Evolutionary conservation across 225 moss, liverwort and hornwort genomes (phyloP), one percentile per base, ranked within the genome.

Genomic region (Sphagnum contortum): DNA sequence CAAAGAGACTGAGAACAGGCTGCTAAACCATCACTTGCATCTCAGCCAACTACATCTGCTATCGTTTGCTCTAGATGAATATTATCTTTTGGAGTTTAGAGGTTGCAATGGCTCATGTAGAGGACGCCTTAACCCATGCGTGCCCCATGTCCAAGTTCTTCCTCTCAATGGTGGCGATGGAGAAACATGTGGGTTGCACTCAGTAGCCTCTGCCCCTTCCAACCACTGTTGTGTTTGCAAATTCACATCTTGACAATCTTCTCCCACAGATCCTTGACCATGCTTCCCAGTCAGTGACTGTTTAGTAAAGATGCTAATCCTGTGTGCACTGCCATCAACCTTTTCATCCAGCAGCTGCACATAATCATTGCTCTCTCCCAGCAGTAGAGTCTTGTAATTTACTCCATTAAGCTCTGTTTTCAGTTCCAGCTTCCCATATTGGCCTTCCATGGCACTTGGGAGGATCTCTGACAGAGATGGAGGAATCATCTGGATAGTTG

Each of bases 81-180:
- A 68, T 66, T 47, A 48, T 11, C 29, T 73, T 50, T 58, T 62
- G 12, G 55, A 55, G 12, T 55, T 8, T 55, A 12, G 12, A 58
- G 75, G 71, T 10, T 64, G 57, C 45, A 51, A 71, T 1, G 70
- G 69, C 56, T 83, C 79, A 57, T 83, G 83, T 6, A 83, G 44
- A 9, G 76, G 76, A 12, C 79, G 83, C 49, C 83, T 79, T 10
- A 72, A 64, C 49, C 79, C 72, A 62, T 76, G 69, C 0, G 74
- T 47, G 57, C 79, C 69, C 83, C 83, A 83, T 6, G 79, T 83
- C 83, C 83, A 83, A 45, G 83, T 83, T 72, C 64, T 83, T 2
- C 76, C 79, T 49, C 72, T 76, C 0, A 71, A 76, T 45, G 49
- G 11, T 5, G 52, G 52, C 53, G 71, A 3, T 3, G 79, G 79